Evolutionary conservation across 345 rosid genomes (phyloP).

Genomic region (Eucalyptus shirleyi): DNA sequence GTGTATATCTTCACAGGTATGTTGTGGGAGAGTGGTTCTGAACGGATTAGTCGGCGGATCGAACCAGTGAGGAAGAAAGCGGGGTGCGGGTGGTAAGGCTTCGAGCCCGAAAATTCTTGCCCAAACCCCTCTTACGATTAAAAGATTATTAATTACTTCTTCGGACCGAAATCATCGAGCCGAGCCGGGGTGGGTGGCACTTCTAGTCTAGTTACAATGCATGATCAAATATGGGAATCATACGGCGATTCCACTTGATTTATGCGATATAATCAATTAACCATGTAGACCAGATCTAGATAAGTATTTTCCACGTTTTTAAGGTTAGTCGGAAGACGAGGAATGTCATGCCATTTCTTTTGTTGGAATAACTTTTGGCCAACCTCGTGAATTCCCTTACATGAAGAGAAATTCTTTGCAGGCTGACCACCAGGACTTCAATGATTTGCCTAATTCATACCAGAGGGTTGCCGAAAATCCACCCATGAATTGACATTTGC

Average conservation of each 20-base stretch:
- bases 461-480: not conserved
- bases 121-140: not conserved
- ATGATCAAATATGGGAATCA: not conserved
- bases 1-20: not conserved
- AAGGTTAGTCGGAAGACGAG: not conserved
- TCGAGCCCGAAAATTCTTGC: not conserved
- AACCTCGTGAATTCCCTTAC: not conserved
- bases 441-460: not conserved
- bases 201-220: no score
- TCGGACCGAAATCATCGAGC: no score
- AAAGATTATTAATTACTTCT: no score
- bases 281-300: not conserved
- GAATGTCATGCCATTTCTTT: not conserved
- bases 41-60: not conserved
- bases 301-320: not conserved
- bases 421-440: not conserved
- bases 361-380: not conserved
- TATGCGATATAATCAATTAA: not conserved
- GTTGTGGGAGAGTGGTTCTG: not conserved
- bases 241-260: not conserved
- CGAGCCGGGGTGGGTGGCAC: no score
- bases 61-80: no score
- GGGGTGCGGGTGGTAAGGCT: not conserved
- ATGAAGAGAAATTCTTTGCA: not conserved
- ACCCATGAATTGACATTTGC: not conserved